Percentiles rank a stretch among this genome's conserved stretches.
Conservation (phyloP, 371 early-diverging fungal species). For the Gilbertella persicaria region DNA sequence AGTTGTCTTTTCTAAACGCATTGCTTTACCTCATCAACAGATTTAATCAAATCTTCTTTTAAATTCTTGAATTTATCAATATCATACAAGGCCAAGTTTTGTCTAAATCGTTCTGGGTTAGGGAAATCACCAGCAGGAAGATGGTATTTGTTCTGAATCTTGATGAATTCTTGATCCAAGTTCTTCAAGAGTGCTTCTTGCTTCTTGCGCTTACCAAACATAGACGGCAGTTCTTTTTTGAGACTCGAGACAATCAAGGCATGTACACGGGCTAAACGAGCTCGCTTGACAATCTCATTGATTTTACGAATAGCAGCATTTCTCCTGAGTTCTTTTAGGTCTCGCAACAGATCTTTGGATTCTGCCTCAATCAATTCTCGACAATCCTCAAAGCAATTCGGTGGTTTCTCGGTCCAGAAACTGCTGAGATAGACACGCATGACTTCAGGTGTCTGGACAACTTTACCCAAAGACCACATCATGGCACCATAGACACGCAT, state of each 20-base stretch:
- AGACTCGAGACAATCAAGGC: constrained; percentile 85
- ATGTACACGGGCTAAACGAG: constrained; percentile 80
- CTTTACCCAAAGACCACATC: constrained; percentile 94
- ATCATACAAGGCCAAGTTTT: constrained; percentile 61
- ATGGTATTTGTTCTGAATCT: constrained; percentile 66
- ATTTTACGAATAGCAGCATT: constrained; percentile 89
- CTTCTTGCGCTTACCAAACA: constrained; percentile 81
- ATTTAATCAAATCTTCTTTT: constrained; percentile 58
- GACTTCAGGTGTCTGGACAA: constrained; percentile 87
- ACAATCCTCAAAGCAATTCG: constrained; percentile 75
- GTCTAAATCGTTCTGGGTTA: constrained; percentile 56
- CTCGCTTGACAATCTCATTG: constrained; percentile 90
- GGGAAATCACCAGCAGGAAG: constrained; percentile 67
- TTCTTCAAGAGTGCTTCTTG: constrained; percentile 65
- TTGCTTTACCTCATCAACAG: constrained; percentile 53
- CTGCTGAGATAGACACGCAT: constrained; percentile 84
- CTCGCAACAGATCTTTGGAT: constrained; percentile 75
- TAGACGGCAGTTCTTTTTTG: constrained; percentile 81
- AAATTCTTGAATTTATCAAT: constrained; percentile 71
- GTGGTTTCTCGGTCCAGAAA: constrained; percentile 80
- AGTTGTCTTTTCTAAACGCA: background rate
- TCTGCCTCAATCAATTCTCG: constrained; percentile 72
- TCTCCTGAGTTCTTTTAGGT: constrained; percentile 74
- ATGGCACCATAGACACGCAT: constrained; percentile 92
- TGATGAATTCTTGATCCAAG: constrained; percentile 64